Conservation (phyloP, 495 filamentous ascomycete genomes). For the Hyaloscypha hepaticicola region DNA sequence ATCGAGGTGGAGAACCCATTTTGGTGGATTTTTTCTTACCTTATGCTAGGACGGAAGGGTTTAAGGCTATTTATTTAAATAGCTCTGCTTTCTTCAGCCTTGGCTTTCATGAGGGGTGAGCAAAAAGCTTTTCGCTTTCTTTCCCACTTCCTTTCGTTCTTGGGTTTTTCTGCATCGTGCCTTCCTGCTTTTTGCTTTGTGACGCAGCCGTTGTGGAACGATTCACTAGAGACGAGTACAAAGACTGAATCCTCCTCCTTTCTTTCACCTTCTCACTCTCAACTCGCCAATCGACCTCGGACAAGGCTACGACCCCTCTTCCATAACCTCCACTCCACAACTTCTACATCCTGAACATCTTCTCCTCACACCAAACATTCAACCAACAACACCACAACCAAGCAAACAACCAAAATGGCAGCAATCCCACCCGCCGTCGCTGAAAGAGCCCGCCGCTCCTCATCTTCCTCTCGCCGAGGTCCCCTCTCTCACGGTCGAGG, state of each 20-base stretch:
- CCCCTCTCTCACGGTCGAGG: slow-evolving; percentile 20
- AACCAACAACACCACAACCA: neutral
- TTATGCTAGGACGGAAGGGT: neutral
- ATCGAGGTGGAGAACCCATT: too few species aligned
- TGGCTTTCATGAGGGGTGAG: too few species aligned
- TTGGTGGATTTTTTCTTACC: too few species aligned
- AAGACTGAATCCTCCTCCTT: neutral
- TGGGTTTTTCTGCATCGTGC: too few species aligned
- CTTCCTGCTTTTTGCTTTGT: too few species aligned
- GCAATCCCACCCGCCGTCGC: neutral
- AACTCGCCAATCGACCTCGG: too few species aligned
- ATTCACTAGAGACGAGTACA: too few species aligned
- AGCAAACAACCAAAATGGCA: slow-evolving; percentile 5
- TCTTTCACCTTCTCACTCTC: neutral
- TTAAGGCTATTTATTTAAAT: neutral
- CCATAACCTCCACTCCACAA: neutral
- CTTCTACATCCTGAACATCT: neutral
- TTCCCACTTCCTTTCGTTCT: too few species aligned
- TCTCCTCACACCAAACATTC: neutral
- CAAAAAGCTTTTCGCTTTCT: too few species aligned
- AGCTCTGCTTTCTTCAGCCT: neutral
- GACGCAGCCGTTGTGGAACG: too few species aligned
- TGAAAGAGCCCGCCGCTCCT: neutral
- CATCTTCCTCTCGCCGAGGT: slow-evolving; percentile 11
- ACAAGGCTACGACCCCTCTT: neutral